Percentiles rank a stretch among this genome's conserved stretches.
Evolutionary conservation across 495 filamentous ascomycete genomes (phyloP).

Genomic region (Thozetella sp.): DNA sequence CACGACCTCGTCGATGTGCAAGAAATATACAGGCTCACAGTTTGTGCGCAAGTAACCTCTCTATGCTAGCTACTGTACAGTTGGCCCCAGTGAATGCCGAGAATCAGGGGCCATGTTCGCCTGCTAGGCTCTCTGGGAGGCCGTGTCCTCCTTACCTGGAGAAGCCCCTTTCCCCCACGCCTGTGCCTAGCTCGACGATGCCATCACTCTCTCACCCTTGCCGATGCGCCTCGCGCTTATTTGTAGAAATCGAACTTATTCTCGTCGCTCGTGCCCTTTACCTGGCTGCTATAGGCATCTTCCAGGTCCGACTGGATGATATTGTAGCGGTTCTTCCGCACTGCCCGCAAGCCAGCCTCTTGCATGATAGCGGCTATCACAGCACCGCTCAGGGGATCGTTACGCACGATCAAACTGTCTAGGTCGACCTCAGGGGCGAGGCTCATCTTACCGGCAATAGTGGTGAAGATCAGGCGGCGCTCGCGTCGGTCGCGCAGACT

Average conservation of each 20-base stretch:
- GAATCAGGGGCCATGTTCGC: not conserved
- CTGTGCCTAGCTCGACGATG: not conserved
- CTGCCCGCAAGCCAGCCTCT: constrained; percentile 92
- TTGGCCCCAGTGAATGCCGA: not conserved
- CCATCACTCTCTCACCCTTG: not conserved
- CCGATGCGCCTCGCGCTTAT: constrained; percentile 19
- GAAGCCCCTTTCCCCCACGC: not conserved
- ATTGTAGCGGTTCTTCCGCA: constrained; percentile 98
- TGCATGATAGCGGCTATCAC: constrained; percentile 99
- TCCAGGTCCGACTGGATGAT: constrained; percentile 97
- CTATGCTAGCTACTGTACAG: not conserved
- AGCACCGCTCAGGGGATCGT: constrained; percentile 92
- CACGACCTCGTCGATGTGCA: no score
- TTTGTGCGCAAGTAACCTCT: not conserved
- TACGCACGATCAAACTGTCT: constrained; percentile 92
- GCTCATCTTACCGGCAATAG: constrained; percentile 96
- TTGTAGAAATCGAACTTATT: constrained; percentile 78
- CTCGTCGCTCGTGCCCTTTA: constrained; percentile 83
- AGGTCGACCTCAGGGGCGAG: constrained; percentile 94
- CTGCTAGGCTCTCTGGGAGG: not conserved
- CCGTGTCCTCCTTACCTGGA: not conserved
- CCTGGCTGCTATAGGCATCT: constrained; percentile 93
- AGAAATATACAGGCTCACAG: no score
- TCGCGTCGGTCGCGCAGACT: constrained; percentile 88
- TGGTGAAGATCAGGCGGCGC: constrained; percentile 92